phyloP scores from a whole-genome alignment of 768 basidiomycete species.

The Lentinula lateritia region DNA sequence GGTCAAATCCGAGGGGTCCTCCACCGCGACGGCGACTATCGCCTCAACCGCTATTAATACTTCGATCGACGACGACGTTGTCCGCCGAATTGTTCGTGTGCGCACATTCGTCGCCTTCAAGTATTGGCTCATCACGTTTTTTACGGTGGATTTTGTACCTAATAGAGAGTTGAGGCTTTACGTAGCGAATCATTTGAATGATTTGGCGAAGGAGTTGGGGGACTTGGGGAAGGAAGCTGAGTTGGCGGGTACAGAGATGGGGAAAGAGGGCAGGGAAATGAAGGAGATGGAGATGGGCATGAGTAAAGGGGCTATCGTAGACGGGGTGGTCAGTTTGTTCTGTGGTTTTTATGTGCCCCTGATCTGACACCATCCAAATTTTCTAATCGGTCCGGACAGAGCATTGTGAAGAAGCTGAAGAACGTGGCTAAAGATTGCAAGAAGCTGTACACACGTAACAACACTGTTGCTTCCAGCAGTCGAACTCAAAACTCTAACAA shows the following conservation, averaged over 20 bases:
- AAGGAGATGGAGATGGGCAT: constrained; percentile 1
- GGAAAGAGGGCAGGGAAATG: background rate
- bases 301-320: constrained; percentile 27
- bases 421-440: constrained; percentile 82
- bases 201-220: constrained; percentile 64
- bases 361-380: background rate
- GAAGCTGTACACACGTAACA: constrained; percentile 45
- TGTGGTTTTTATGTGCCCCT: background rate
- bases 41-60: background rate
- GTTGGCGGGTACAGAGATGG: background rate
- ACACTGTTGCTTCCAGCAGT: constrained; percentile 21
- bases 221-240: constrained; percentile 22
- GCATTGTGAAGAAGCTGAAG: constrained; percentile 75
- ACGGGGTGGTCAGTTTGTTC: constrained; percentile 58
- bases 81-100: constrained; percentile 75
- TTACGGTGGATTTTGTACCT: constrained; percentile 81
- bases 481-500: constrained; percentile 21
- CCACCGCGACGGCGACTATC: background rate
- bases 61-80: constrained; percentile 47
- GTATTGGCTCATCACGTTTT: constrained; percentile 90
- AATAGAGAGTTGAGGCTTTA: constrained; percentile 70
- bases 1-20: background rate
- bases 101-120: constrained; percentile 87
- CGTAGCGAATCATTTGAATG: constrained; percentile 78
- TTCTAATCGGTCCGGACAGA: constrained; percentile 31